Evolutionary conservation across 257 asterid genomes (phyloP).

Genomic region (Rhazya stricta): DNA sequence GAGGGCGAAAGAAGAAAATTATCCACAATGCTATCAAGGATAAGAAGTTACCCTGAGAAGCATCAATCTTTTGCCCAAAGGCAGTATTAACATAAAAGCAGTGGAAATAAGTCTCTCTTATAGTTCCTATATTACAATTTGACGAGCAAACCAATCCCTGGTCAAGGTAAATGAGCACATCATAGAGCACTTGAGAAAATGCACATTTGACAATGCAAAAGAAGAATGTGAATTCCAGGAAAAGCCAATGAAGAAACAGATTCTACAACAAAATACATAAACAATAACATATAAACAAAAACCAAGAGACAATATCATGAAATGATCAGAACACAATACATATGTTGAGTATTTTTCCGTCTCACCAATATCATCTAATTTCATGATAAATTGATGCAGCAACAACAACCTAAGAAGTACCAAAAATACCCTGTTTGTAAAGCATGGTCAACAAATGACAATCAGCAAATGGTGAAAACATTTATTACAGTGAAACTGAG

Average conservation of each 20-base stretch:
- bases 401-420: conserved; percentile 58
- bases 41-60: conserved; percentile 69
- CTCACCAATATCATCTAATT: conserved; percentile 47
- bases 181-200: conserved; percentile 75
- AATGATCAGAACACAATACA: conserved; percentile 6
- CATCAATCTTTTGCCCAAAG: conserved; percentile 83
- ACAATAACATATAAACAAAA: background rate
- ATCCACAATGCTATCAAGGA: background rate
- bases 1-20: background rate
- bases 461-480: background rate
- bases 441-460: conserved; percentile 10
- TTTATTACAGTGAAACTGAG: conserved; percentile 10
- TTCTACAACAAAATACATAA: background rate
- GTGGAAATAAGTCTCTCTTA: conserved; percentile 54
- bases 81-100: conserved; percentile 85
- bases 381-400: conserved; percentile 50
- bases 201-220: conserved; percentile 30
- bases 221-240: conserved; percentile 14
- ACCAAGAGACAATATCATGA: background rate
- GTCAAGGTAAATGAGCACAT: conserved; percentile 68
- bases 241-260: background rate
- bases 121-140: conserved; percentile 67
- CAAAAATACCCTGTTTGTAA: conserved; percentile 64
- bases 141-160: conserved; percentile 93
- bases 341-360: conserved; percentile 56